Conservation (phyloP, 1,139 yeast species). For the Spencermartinsiella ligniputridi region DNA sequence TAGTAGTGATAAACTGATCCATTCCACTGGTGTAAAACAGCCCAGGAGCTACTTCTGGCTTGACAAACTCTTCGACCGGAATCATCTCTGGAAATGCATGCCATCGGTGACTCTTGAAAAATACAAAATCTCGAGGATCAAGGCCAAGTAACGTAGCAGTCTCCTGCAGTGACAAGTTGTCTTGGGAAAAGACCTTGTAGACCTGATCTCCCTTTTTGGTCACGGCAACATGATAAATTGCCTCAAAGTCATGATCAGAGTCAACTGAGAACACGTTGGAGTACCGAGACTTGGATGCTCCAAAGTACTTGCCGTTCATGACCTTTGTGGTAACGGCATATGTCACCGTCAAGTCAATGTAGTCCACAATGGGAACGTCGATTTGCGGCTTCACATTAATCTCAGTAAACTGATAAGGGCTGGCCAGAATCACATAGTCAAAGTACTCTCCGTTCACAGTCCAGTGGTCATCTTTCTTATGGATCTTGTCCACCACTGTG, state of each 20-base stretch:
- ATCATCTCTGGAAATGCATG: conserved; percentile 25
- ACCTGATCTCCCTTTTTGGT: conserved; percentile 29
- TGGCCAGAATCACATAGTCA: conserved; percentile 42
- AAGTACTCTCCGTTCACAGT: conserved; percentile 24
- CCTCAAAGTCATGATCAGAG: conserved; percentile 4
- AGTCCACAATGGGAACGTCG: conserved; percentile 25
- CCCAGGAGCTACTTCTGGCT: conserved; percentile 29
- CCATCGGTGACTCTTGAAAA: conserved; percentile 18
- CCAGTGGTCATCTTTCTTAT: conserved; percentile 18
- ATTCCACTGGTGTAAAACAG: conserved; percentile 40
- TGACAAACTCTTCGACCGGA: conserved; percentile 27
- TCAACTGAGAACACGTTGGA: not conserved
- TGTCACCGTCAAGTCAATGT: conserved; percentile 32
- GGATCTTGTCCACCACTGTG: conserved; percentile 28
- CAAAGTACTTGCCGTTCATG: conserved; percentile 20
- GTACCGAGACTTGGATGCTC: conserved; percentile 17
- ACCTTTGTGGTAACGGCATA: conserved; percentile 24
- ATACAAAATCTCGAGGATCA: conserved; percentile 5
- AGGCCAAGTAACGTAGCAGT: conserved; percentile 13
- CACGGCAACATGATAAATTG: conserved; percentile 29
- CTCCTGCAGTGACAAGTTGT: conserved; percentile 21
- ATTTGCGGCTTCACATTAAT: conserved; percentile 18
- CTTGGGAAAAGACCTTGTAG: conserved; percentile 40
- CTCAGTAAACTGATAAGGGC: conserved; percentile 35
- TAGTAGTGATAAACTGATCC: conserved; percentile 44